Evolutionary conservation across 257 asterid genomes (phyloP).

Genomic region (Voacanga thouarsii): DNA sequence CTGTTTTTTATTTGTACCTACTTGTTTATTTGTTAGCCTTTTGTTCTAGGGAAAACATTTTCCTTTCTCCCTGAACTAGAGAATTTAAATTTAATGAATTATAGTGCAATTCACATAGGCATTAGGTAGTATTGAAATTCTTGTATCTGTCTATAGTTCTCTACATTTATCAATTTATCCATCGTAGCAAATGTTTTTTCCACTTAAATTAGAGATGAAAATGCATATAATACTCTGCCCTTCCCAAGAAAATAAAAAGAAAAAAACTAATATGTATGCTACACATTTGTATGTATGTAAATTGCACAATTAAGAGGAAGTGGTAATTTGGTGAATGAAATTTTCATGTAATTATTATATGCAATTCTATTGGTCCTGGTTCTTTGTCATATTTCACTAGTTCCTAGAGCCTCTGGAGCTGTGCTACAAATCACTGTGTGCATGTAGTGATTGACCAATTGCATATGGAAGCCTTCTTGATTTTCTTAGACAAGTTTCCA

Average conservation of each 20-base stretch:
- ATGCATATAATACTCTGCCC: background rate
- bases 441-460: slow-evolving; percentile 77
- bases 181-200: background rate
- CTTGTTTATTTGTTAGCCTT: background rate
- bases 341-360: background rate
- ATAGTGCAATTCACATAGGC: background rate
- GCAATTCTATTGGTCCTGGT: background rate
- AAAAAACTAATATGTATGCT: background rate
- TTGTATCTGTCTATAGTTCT: background rate
- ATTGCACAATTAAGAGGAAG: background rate
- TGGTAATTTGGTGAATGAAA: background rate
- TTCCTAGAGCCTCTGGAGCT: slow-evolving; percentile 94
- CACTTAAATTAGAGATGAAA: background rate
- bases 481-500: slow-evolving; percentile 88
- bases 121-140: background rate
- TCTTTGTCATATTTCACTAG: slow-evolving; percentile 32
- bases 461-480: slow-evolving; percentile 98
- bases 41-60: background rate
- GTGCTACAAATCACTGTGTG: slow-evolving; percentile 84
- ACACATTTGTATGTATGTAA: background rate
- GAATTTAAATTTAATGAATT: background rate
- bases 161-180: background rate
- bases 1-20: background rate
- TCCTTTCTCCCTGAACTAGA: background rate
- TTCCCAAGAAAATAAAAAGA: background rate